Evolutionary conservation across 352 stramenopile species (phyloP), one percentile per base, ranked within the genome.

Genomic region (Phytopythium helicoides): DNA sequence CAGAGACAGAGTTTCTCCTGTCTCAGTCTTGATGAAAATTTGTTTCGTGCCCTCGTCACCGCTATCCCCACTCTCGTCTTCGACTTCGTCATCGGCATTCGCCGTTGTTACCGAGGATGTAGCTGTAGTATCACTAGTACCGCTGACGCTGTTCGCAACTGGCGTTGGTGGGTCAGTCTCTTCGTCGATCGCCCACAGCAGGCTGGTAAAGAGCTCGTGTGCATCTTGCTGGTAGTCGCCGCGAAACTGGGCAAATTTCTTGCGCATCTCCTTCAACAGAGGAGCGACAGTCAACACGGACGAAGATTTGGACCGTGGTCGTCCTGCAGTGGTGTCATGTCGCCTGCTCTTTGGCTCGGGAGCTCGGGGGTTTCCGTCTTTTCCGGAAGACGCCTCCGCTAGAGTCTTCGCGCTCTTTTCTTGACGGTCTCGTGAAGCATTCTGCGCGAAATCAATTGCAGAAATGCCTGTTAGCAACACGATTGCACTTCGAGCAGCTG

Each of bases 181-280:
- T 46, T 91, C 81, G 37, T 91, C 81, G 34, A 91, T 81, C n/a
- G 73, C 71, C 75, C 76, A 97, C 16, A 99, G 62, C 9, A 99
- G 74, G 55, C 87, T 97, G 8, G 74, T 69, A 10, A 99, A 84
- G 0, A 99, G 60, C 63, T 99, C 97, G 59, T 99, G 94, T 6
- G 94, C 87, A 61, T 99, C 97, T 42, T 99, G 97, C 73, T 99
- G 97, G 40, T 95, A 85, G 59, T 89, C 81, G 3, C 96, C 96
- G n/a, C 74, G 66, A 60, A 99, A 99, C 22, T 92, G 86, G 6
- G 83, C 73, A 63, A 98, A 98, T 28, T 89, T 89, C 21, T 80
- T 83, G 5, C 81, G 73, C 38, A 91, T 71, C 25, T 78, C 79
- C 45, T 80, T 87, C 16, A 91, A 67, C 18, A 91, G 34, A 12